Evolutionary conservation across 2,329 filamentous ascomycete genomes (phyloP), one percentile per base, ranked within the genome.

Genomic region (Fusarium secorum): DNA sequence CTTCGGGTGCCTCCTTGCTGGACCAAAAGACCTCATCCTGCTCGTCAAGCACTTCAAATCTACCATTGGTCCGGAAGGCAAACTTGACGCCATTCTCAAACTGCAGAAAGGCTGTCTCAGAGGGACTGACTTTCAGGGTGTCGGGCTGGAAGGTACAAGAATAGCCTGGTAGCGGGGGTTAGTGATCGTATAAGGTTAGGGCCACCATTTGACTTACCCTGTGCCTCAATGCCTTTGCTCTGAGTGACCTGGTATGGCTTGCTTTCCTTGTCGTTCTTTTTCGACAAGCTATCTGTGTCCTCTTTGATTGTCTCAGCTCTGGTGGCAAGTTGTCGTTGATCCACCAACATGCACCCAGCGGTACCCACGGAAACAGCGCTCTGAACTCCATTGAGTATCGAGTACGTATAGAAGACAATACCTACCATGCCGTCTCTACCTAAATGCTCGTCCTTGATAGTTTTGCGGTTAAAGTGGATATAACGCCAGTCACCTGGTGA

Each of bases 1-100:
- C 42, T 13, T 5, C 1, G 0, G 24, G 42, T n/a, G 4, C 24
- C 13, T 28, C 24, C 3, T 2, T 1, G 8, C 0, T 28, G 6
- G 4, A 28, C 42, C 24, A 45, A 9, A 28, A 4, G 24, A 28
- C 18, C 13, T 28, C 1, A 3, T 1, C 13, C 2, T 28, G 5
- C 18, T 28, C 8, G 22, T 24, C 15, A 15, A 45, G 5, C 2
- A 51, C 22, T 3, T 9, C 9, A 2, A 52, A 4, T 7, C 7
- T 28, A 3, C 33, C 49, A 3, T 38, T 28, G 4, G 1, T 20
- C 8, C 11, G 32, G 24, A n/a, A 38, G 10, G 0, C 0, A 38
- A 38, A 52, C 33, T 22, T 9, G 3, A 38, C 24, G 13, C 33
- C 49, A 20, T 52, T 38, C 5, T 35, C 4, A 11, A 38, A 38